Conservation (phyloP, 495 filamentous ascomycete genomes). For the Aspergillus sclerotiicarbonarius region DNA sequence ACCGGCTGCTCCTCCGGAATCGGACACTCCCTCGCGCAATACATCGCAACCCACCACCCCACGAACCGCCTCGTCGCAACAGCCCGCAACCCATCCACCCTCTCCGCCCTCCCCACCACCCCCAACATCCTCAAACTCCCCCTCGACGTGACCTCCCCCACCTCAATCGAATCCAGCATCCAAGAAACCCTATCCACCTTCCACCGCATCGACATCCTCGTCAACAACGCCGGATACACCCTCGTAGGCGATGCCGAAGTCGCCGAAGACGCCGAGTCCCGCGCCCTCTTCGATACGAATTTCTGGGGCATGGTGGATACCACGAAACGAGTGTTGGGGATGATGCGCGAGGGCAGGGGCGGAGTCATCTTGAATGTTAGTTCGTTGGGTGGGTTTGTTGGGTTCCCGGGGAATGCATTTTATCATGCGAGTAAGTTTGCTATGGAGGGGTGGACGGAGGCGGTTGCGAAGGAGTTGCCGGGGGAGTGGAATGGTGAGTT, state of each 20-base stretch:
- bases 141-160: slow-evolving; percentile 42
- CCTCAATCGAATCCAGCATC: slow-evolving; percentile 43
- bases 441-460: slow-evolving; percentile 53
- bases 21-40: slow-evolving; percentile 38
- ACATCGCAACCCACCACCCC: slow-evolving; percentile 27
- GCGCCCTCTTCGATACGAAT: slow-evolving; percentile 45
- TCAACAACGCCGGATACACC: slow-evolving; percentile 56
- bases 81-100: slow-evolving; percentile 28
- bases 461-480: slow-evolving; percentile 42
- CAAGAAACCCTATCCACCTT: slow-evolving; percentile 32
- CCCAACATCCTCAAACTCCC: slow-evolving; percentile 36
- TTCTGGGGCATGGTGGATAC: slow-evolving; percentile 51
- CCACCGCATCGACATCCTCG: slow-evolving; percentile 50
- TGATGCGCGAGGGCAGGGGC: slow-evolving; percentile 45
- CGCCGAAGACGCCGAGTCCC: slow-evolving; percentile 31
- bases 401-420: slow-evolving; percentile 38
- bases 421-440: slow-evolving; percentile 53
- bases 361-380: slow-evolving; percentile 50
- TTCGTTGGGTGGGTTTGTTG: slow-evolving; percentile 44
- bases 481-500: slow-evolving; percentile 44
- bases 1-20: slow-evolving; percentile 22
- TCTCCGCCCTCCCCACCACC: slow-evolving; percentile 32
- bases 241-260: slow-evolving; percentile 45
- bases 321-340: slow-evolving; percentile 38
- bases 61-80: slow-evolving; percentile 46